These are phyloP conservation scores for Globisporangium lucens DNA, from an alignment of 352 stramenopile genomes.

Conservation along the genomic window DNA sequence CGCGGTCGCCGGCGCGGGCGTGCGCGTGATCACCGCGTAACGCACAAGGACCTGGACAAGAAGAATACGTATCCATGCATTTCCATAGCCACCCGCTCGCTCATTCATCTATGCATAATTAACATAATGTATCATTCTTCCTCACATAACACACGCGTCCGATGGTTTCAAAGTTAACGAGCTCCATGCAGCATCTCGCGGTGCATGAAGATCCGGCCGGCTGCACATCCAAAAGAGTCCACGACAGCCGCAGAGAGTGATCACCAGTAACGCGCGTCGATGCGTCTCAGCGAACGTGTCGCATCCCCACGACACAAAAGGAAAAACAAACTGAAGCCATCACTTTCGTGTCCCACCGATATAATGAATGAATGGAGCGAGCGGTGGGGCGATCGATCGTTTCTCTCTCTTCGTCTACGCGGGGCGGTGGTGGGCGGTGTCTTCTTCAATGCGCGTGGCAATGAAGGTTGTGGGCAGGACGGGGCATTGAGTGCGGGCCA, in stretches of 20 bases:
- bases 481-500: not conserved
- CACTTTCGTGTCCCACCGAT: constrained; percentile 4
- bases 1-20: constrained; percentile 67
- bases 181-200: not conserved
- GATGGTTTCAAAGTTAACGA: not conserved
- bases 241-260: not conserved
- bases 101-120: not conserved
- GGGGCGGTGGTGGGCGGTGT: no score
- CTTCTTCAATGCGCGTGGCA: not conserved
- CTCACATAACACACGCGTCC: no score
- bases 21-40: constrained; percentile 86
- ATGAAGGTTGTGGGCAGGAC: no score
- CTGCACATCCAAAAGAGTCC: not conserved
- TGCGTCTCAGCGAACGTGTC: not conserved
- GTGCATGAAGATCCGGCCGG: not conserved
- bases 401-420: not conserved
- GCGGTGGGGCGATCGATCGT: not conserved
- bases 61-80: not conserved
- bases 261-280: not conserved
- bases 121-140: not conserved
- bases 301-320: not conserved
- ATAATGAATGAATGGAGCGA: not conserved
- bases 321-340: constrained; percentile 1
- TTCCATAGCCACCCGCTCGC: not conserved
- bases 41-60: constrained; percentile 20